Percentiles rank a stretch among this genome's conserved stretches.
phyloP scores from a whole-genome alignment of 306 rosid species.

The Medicago truncatula region MtrunA17r5.0-ANR NC_053046.1:9466501-9467000 shows the following conservation, averaged over 20 bases:
- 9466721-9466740: conserved; percentile 4
- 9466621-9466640: conserved; percentile 5
- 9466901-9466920: conserved; percentile 31
- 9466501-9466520: conserved; percentile 87
- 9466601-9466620: conserved; percentile 14
- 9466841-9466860: too few species aligned
- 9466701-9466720: conserved; percentile 17
- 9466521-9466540: conserved; percentile 71
- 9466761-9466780: not conserved
- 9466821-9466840: too few species aligned
- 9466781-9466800: conserved; percentile 2
- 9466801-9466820: not conserved
- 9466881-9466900: not conserved
- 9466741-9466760: not conserved
- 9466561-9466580: conserved; percentile 83
- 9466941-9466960: conserved; percentile 10
- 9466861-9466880: conserved; percentile 15
- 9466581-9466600: conserved; percentile 6
- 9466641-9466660: conserved; percentile 10
- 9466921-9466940: conserved; percentile 28
- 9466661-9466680: not conserved
- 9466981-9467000: not conserved
- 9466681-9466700: not conserved
- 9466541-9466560: conserved; percentile 83
- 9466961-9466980: conserved; percentile 23